Conservation (phyloP, 768 basidiomycete species). For the Scleroderma bovista region DNA sequence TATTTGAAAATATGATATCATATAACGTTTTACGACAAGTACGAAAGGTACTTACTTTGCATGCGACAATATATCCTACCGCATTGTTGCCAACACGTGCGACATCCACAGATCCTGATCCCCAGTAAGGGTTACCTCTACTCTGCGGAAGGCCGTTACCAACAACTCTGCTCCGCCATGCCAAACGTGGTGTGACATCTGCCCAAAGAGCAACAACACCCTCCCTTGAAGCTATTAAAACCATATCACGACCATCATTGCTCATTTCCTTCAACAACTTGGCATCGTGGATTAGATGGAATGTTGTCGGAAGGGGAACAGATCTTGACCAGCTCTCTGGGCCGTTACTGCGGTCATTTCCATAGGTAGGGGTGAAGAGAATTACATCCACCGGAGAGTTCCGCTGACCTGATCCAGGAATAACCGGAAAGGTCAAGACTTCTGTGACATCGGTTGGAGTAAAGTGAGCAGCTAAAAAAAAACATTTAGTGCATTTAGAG, state of each 20-base stretch:
- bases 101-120: conserved; percentile 12
- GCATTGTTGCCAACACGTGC: conserved; percentile 9
- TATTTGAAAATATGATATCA: not conserved
- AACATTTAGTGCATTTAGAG: no score
- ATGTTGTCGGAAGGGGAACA: not conserved
- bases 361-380: conserved; percentile 11
- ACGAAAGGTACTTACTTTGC: conserved; percentile 10
- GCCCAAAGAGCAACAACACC: conserved; percentile 12
- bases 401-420: no score
- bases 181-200: conserved; percentile 4
- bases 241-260: conserved; percentile 8
- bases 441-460: no score
- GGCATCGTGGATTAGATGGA: conserved; percentile 12
- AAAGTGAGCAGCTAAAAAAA: no score
- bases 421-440: no score
- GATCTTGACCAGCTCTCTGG: conserved; percentile 1
- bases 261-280: conserved; percentile 1
- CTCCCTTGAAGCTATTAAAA: conserved; percentile 13
- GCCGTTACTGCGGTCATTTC: not conserved
- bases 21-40: not conserved
- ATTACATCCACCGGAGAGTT: conserved; percentile 10
- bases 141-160: conserved; percentile 5
- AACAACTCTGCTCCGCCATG: not conserved
- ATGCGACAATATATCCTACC: conserved; percentile 15
- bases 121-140: conserved; percentile 5